Percentiles rank a stretch among this genome's conserved stretches.
Evolutionary conservation across 805 yeast genomes (phyloP).

Genomic region (Grigorovia humatica): DNA sequence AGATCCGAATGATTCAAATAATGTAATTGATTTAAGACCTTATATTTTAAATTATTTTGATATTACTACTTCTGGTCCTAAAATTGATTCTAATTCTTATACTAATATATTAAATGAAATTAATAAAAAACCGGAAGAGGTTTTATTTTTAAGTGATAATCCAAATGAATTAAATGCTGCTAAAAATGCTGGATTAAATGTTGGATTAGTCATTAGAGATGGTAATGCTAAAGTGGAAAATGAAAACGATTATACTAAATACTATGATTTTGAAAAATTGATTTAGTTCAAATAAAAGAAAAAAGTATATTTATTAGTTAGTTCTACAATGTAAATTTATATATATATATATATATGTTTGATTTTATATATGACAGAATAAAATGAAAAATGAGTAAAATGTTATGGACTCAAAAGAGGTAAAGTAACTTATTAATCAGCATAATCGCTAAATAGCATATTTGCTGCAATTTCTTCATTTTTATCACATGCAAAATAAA

Average conservation of each 20-base stretch:
- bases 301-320: not conserved
- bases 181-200: slow-evolving; percentile 45
- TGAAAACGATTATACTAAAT: slow-evolving; percentile 3
- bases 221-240: slow-evolving; percentile 51
- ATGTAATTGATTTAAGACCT: slow-evolving; percentile 41
- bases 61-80: slow-evolving; percentile 73
- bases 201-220: slow-evolving; percentile 54
- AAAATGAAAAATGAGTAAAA: not conserved
- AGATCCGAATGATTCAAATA: slow-evolving; percentile 20
- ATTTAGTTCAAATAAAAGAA: no score
- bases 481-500: slow-evolving; percentile 95
- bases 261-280: slow-evolving; percentile 1
- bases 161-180: slow-evolving; percentile 74
- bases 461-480: slow-evolving; percentile 96
- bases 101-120: slow-evolving; percentile 39
- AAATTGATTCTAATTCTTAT: slow-evolving; percentile 50
- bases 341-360: no score
- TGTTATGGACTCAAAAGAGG: no score
- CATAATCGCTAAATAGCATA: slow-evolving; percentile 59
- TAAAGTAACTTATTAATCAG: slow-evolving; percentile 13
- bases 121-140: slow-evolving; percentile 22
- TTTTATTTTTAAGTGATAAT: slow-evolving; percentile 73
- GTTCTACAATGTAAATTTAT: not conserved
- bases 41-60: slow-evolving; percentile 65
- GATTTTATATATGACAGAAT: not conserved